These are phyloP conservation scores for Boeremia lycopersici DNA, from an alignment of 2,329 filamentous ascomycete genomes.

Conservation along the genomic window DNA sequence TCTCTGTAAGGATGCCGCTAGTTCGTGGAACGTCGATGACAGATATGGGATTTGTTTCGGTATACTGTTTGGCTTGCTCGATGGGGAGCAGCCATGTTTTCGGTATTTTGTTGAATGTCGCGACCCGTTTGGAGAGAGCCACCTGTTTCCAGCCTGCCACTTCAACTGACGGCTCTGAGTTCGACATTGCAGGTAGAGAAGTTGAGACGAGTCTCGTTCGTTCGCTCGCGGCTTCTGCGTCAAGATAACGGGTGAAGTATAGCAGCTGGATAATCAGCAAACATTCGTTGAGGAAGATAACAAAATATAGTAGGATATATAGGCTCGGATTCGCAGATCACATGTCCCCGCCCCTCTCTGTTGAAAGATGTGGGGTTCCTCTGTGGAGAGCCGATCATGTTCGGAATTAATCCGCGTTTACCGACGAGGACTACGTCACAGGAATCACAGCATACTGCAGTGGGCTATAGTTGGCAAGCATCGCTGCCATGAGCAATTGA, in stretches of 20 bases:
- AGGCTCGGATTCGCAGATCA: background rate
- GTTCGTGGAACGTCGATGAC: conserved; percentile 40
- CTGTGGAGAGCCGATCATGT: conserved; percentile 13
- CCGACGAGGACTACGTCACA: conserved; percentile 4
- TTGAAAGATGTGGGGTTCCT: conserved; percentile 1
- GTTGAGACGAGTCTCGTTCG: background rate
- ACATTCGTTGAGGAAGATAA: background rate
- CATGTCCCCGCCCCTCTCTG: background rate
- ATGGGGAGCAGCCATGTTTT: conserved; percentile 39
- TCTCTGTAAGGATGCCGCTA: conserved; percentile 38
- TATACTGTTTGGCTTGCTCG: conserved; percentile 24
- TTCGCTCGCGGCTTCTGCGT: background rate
- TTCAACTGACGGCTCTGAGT: background rate
- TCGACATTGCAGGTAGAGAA: background rate
- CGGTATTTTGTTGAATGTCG: conserved; percentile 39
- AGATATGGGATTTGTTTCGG: conserved; percentile 25
- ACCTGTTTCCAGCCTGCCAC: conserved; percentile 40
- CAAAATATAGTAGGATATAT: background rate
- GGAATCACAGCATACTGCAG: background rate
- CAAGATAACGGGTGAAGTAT: too few relatives aligned
- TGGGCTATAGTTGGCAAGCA: too few relatives aligned
- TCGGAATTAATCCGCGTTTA: background rate
- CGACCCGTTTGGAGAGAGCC: conserved; percentile 37
- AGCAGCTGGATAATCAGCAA: too few relatives aligned
- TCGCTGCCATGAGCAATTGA: background rate